Evolutionary conservation across 73 alveolate species (phyloP).

Genomic region (Paraurostyla sp.): DNA sequence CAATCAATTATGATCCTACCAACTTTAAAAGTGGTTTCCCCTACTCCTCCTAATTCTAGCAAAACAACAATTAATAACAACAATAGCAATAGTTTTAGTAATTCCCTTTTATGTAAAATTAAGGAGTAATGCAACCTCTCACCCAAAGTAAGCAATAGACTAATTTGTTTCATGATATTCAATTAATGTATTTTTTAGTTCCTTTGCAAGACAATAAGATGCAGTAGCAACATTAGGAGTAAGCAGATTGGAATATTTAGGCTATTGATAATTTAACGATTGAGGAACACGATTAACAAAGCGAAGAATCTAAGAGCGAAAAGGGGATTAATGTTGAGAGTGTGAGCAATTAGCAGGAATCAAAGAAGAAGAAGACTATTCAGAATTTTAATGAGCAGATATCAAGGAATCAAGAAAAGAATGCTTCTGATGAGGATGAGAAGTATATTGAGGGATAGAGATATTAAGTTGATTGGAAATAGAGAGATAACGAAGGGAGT

Average conservation of each 20-base stretch:
- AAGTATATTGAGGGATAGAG: not conserved
- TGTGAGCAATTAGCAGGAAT: too few species aligned
- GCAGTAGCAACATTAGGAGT: slow-evolving; percentile 23
- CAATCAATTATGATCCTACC: not conserved
- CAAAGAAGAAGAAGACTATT: not conserved
- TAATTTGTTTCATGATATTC: too few species aligned
- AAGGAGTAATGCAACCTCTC: too few species aligned
- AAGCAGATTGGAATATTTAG: slow-evolving; percentile 6
- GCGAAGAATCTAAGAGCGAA: too few species aligned
- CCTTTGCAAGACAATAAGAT: too few species aligned
- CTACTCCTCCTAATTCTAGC: too few species aligned
- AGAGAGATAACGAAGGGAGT: not conserved
- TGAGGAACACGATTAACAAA: not conserved
- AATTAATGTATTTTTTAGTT: too few species aligned
- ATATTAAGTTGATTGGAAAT: not conserved
- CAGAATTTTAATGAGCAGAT: not conserved
- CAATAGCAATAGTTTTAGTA: not conserved
- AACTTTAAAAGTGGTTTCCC: slow-evolving; percentile 21
- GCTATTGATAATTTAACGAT: not conserved
- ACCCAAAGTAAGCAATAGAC: too few species aligned
- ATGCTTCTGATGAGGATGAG: not conserved
- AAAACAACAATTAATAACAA: not conserved
- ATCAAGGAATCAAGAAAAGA: not conserved
- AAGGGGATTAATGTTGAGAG: too few species aligned
- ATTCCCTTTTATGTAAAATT: not conserved